Conservation (phyloP, 2,329 filamentous ascomycete genomes). For the Paecilomyces variotii region DNA sequence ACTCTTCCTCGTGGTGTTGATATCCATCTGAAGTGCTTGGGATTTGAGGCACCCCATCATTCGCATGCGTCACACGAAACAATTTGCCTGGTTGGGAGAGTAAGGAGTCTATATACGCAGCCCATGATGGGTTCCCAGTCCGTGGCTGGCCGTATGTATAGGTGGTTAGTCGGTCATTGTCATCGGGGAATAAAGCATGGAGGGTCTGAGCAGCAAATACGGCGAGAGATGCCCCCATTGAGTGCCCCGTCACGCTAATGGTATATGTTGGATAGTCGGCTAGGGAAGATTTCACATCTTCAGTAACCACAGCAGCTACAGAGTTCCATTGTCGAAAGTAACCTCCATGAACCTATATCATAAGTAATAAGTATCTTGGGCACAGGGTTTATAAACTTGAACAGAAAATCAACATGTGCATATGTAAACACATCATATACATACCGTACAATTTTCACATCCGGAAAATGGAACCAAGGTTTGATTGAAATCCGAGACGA, state of each 20-base stretch:
- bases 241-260: not conserved
- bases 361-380: too few relatives aligned
- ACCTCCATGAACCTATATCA: not conserved
- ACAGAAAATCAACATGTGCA: too few relatives aligned
- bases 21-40: not conserved
- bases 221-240: not conserved
- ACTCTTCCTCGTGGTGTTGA: not conserved
- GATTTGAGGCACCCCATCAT: not conserved
- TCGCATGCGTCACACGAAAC: not conserved
- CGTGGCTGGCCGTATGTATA: not conserved
- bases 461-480: not conserved
- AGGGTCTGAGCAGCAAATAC: not conserved
- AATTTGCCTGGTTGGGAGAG: not conserved
- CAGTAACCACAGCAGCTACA: not conserved
- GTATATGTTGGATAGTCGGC: not conserved
- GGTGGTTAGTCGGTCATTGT: not conserved
- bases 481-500: not conserved
- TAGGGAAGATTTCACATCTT: not conserved
- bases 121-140: not conserved
- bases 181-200: not conserved
- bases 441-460: not conserved
- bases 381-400: too few relatives aligned
- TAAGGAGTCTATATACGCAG: not conserved
- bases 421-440: not conserved
- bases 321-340: not conserved